A percentile compares a stretch with the other conserved stretches of the same genome.
phyloP scores from a whole-genome alignment of 139 green algal genomes.

The Tetradesmus obliquus region DNA sequence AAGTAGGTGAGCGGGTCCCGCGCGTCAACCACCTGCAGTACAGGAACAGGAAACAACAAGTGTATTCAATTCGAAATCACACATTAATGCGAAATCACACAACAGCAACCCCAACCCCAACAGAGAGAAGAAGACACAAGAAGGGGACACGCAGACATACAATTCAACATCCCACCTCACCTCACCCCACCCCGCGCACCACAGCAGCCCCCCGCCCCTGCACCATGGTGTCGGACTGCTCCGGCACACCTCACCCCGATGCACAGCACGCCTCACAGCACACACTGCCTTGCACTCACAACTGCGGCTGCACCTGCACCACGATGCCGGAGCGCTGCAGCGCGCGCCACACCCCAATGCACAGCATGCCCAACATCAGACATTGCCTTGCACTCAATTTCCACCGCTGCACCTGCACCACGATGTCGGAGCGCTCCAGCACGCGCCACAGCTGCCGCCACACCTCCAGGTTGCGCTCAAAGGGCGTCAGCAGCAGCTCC shows the following conservation, averaged over 20 bases:
- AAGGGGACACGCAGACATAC: too few species aligned
- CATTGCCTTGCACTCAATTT: neutral
- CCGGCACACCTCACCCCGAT: neutral
- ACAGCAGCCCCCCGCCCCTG: too few species aligned
- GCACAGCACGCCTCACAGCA: neutral
- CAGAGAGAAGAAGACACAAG: too few species aligned
- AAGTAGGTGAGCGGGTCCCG: conserved; percentile 96
- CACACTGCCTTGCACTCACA: neutral
- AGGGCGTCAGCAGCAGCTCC: conserved; percentile 93
- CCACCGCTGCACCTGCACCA: conserved; percentile 81
- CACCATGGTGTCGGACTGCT: too few species aligned
- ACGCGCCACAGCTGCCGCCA: conserved; percentile 99
- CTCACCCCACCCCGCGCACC: too few species aligned
- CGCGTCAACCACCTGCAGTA: conserved; percentile 91
- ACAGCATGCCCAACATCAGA: neutral
- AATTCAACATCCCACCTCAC: too few species aligned
- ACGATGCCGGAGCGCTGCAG: too few species aligned
- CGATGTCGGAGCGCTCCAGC: conserved; percentile 93
- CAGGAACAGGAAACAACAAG: neutral
- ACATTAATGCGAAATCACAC: neutral
- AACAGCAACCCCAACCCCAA: too few species aligned
- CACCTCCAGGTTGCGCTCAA: conserved; percentile 99
- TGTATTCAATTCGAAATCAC: neutral
- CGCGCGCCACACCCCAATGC: too few species aligned
- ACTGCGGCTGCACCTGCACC: conserved; percentile 71